Evolutionary conservation across 2,329 filamentous ascomycete species (phyloP).

Genomic region (Fusarium tanahbumbuense): DNA sequence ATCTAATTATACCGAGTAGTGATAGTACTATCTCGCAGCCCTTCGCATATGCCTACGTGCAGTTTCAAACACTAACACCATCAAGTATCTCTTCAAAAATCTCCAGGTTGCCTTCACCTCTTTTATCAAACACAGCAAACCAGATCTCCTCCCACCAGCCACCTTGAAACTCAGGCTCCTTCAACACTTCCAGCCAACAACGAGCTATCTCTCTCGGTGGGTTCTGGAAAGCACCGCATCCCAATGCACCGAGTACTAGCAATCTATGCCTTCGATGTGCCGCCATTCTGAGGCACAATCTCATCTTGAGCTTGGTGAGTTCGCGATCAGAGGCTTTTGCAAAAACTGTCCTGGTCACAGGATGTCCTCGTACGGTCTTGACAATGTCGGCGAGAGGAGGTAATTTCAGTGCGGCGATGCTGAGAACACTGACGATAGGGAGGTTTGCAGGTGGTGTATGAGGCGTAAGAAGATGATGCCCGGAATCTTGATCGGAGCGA

Average conservation of each 20-base stretch:
- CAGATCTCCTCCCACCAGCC: constrained; percentile 73
- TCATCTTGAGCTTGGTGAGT: constrained; percentile 72
- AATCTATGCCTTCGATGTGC: constrained; percentile 66
- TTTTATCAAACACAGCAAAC: constrained; percentile 70
- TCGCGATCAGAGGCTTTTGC: constrained; percentile 58
- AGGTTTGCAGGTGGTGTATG: constrained; percentile 48
- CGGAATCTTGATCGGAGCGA: constrained; percentile 59
- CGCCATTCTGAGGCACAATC: constrained; percentile 69
- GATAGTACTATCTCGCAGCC: not conserved
- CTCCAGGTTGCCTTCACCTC: constrained; percentile 61
- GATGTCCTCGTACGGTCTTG: constrained; percentile 29
- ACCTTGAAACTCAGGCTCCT: constrained; percentile 69
- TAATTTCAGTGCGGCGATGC: constrained; percentile 65
- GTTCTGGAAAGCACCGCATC: constrained; percentile 75
- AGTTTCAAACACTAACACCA: constrained; percentile 48
- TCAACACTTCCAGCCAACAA: constrained; percentile 71
- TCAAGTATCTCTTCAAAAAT: constrained; percentile 60
- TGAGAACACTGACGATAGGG: constrained; percentile 70
- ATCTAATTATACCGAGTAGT: not conserved
- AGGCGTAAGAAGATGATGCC: constrained; percentile 59
- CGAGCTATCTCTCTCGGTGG: constrained; percentile 70
- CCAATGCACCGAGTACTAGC: constrained; percentile 75
- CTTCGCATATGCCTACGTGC: not conserved
- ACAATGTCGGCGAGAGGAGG: constrained; percentile 50
- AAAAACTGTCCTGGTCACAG: constrained; percentile 54